A percentile compares a stretch with the other conserved stretches of the same genome.
Conservation (phyloP, 805 yeast genomes). For the Schwanniomyces occidentalis region DNA sequence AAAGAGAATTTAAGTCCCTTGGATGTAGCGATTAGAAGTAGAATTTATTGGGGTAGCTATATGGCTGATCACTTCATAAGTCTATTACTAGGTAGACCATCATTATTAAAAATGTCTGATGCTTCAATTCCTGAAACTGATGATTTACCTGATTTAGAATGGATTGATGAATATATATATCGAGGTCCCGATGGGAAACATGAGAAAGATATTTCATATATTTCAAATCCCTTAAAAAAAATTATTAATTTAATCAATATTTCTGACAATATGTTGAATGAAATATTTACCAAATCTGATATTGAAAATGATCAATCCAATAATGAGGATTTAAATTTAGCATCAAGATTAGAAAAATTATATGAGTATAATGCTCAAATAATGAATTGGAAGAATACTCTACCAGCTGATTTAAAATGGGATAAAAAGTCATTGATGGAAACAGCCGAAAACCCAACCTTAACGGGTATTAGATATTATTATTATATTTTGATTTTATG, state of each 20-base stretch:
- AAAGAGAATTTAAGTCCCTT: conserved; percentile 44
- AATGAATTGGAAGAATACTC: conserved; percentile 49
- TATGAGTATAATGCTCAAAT: conserved; percentile 51
- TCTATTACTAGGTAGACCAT: conserved; percentile 58
- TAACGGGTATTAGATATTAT: conserved; percentile 53
- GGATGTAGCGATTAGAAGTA: conserved; percentile 55
- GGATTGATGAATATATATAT: conserved; percentile 61
- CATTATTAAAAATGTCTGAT: conserved; percentile 53
- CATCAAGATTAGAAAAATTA: conserved; percentile 38
- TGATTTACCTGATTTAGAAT: conserved; percentile 59
- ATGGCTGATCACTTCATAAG: conserved; percentile 65
- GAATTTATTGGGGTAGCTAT: conserved; percentile 69
- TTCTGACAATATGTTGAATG: conserved; percentile 46
- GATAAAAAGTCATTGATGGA: conserved; percentile 36
- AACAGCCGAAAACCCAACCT: conserved; percentile 54
- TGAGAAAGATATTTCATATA: conserved; percentile 28
- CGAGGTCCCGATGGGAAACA: conserved; percentile 19
- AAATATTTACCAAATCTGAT: conserved; percentile 43
- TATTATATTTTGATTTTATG: conserved; percentile 61
- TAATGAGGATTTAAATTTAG: conserved; percentile 42
- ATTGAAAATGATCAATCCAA: conserved; percentile 24
- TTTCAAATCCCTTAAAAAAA: conserved; percentile 44
- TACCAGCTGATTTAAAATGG: conserved; percentile 55
- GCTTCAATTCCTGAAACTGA: conserved; percentile 61
- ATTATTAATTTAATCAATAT: conserved; percentile 44